phyloP scores from a whole-genome alignment of 1,284 basidiomycete species.

The Sanghuangporus weigelae region DNA sequence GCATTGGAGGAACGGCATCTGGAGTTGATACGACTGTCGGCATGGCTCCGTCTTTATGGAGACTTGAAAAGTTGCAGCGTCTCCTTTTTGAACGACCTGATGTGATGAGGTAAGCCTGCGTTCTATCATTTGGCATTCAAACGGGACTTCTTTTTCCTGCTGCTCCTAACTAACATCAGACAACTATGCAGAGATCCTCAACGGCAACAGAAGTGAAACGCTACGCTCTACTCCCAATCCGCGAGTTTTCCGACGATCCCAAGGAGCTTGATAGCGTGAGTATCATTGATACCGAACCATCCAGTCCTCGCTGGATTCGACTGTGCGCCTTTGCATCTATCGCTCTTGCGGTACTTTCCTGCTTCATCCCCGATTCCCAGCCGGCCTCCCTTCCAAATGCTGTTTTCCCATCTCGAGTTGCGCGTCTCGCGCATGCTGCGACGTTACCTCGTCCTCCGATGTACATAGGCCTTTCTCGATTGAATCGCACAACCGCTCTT shows the following conservation, averaged over 20 bases:
- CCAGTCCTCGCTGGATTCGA: neutral
- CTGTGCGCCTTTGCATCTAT: neutral
- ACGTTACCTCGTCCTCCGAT: neutral
- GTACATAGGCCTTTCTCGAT: constrained; percentile 6
- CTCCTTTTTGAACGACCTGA: neutral
- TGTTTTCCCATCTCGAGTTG: neutral
- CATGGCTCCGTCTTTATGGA: neutral
- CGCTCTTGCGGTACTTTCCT: neutral
- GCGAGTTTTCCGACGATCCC: neutral
- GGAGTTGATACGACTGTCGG: constrained; percentile 26
- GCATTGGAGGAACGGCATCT: constrained; percentile 23
- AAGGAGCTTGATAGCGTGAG: neutral
- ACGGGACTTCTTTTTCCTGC: neutral
- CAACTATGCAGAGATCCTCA: neutral
- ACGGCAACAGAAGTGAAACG: neutral
- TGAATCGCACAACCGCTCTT: neutral
- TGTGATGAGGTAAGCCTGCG: neutral
- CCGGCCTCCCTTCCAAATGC: neutral
- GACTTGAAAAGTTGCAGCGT: no score
- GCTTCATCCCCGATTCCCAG: neutral
- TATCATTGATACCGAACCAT: neutral
- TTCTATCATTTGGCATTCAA: neutral
- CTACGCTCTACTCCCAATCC: neutral
- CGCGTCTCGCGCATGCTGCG: neutral
- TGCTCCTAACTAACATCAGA: no score